Conservation (phyloP, 768 basidiomycete genomes). For the Tylopilus intermedius region DNA sequence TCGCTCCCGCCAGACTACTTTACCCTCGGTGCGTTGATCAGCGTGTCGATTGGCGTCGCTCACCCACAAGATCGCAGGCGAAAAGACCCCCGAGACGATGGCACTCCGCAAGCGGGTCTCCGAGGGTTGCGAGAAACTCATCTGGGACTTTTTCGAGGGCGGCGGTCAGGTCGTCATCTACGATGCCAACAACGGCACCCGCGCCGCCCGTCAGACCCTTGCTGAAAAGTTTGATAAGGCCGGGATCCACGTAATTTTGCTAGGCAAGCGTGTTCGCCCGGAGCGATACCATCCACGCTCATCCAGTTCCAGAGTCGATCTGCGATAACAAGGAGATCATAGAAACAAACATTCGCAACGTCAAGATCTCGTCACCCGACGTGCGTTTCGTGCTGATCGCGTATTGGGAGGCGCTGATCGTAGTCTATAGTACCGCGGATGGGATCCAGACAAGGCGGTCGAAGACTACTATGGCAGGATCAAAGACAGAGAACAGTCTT, state of each 20-base stretch:
- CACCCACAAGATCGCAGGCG: constrained; percentile 40
- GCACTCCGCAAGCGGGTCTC: constrained; percentile 69
- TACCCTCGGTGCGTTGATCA: constrained; percentile 51
- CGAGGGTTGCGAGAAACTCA: constrained; percentile 80
- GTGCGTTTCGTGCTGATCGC: constrained; percentile 42
- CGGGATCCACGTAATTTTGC: constrained; percentile 89
- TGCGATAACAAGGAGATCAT: constrained; percentile 93
- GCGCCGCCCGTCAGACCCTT: constrained; percentile 58
- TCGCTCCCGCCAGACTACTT: constrained; percentile 93
- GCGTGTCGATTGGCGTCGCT: not conserved
- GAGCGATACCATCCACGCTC: not conserved
- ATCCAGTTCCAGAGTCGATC: constrained; percentile 59
- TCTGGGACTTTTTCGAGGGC: constrained; percentile 79
- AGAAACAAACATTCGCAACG: constrained; percentile 88
- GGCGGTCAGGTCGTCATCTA: constrained; percentile 98
- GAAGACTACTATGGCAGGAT: constrained; percentile 92
- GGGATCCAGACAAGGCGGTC: constrained; percentile 90
- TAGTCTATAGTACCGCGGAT: constrained; percentile 69
- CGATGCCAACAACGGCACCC: constrained; percentile 92
- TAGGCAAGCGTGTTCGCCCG: constrained; percentile 51
- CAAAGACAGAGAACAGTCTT: constrained; percentile 76
- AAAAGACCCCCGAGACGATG: constrained; percentile 77
- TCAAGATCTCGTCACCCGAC: constrained; percentile 98
- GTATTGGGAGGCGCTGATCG: not conserved
- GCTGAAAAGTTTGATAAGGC: constrained; percentile 81